phyloP scores from a whole-genome alignment of 2,329 filamentous ascomycete genomes.

The Verticillium albo-atrum region DNA sequence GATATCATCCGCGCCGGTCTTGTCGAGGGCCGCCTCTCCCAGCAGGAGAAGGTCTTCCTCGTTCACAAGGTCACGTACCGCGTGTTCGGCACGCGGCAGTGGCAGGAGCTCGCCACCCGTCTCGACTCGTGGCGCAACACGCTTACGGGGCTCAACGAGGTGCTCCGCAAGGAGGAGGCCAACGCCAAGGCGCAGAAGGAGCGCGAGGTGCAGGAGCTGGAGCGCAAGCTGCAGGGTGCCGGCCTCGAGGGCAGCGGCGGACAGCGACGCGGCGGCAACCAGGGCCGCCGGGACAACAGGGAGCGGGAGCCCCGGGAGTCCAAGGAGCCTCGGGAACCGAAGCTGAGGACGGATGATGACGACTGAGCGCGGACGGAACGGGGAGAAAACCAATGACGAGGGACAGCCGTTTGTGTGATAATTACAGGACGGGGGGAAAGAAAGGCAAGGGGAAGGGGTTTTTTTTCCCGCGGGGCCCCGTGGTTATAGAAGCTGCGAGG shows the following conservation, averaged over 20 bases:
- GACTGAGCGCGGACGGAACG: constrained; percentile 33
- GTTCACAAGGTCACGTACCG: constrained; percentile 96
- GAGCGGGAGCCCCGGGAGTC: constrained; percentile 20
- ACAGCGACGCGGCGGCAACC: constrained; percentile 16
- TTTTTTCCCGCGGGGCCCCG: background rate
- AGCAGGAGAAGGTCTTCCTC: constrained; percentile 88
- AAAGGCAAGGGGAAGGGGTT: background rate
- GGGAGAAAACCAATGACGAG: background rate
- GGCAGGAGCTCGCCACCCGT: constrained; percentile 86
- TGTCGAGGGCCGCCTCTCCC: constrained; percentile 93
- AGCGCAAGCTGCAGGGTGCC: constrained; percentile 54
- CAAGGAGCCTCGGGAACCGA: constrained; percentile 25
- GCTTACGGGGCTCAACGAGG: constrained; percentile 70
- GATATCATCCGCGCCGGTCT: constrained; percentile 94
- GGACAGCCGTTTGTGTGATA: background rate
- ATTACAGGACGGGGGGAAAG: background rate
- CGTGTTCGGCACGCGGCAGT: constrained; percentile 97
- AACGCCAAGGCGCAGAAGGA: constrained; percentile 74
- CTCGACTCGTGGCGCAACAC: constrained; percentile 89
- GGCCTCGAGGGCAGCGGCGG: constrained; percentile 21
- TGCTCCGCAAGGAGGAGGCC: constrained; percentile 76
- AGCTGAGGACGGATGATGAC: constrained; percentile 51
- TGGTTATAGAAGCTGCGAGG: background rate
- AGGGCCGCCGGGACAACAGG: constrained; percentile 24
- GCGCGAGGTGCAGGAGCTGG: constrained; percentile 67